A percentile compares a stretch with the other conserved stretches of the same genome.
These are phyloP conservation scores for Penicillium taxi DNA, from an alignment of 495 filamentous ascomycete species.

Conservation along the genomic window DNA sequence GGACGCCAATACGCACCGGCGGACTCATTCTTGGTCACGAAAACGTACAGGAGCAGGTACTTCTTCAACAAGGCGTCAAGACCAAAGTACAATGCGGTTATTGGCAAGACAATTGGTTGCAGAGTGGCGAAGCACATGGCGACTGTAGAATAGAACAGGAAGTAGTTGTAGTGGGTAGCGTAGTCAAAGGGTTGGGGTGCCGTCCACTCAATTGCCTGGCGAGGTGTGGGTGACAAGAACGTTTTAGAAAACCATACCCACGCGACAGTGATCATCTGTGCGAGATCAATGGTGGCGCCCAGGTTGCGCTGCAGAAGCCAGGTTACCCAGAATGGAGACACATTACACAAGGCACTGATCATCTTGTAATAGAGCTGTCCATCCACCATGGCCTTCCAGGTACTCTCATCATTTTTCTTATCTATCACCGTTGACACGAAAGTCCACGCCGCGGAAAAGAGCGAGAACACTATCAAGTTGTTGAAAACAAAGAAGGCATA, in stretches of 20 bases:
- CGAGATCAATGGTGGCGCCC: conserved; percentile 81
- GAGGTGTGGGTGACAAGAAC: conserved; percentile 79
- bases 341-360: conserved; percentile 61
- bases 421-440: conserved; percentile 61
- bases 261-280: conserved; percentile 69
- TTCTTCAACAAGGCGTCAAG: conserved; percentile 89
- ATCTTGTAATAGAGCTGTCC: conserved; percentile 52
- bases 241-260: conserved; percentile 77
- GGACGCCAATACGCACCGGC: conserved; percentile 90
- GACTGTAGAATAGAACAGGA: conserved; percentile 88
- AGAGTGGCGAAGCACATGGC: conserved; percentile 77
- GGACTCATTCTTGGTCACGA: conserved; percentile 92
- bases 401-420: conserved; percentile 40
- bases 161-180: conserved; percentile 91
- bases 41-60: conserved; percentile 89
- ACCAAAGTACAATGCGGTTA: conserved; percentile 82
- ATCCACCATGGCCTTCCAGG: conserved; percentile 61
- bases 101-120: conserved; percentile 84
- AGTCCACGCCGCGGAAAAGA: conserved; percentile 73
- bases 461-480: conserved; percentile 86
- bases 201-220: conserved; percentile 87
- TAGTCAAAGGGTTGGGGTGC: conserved; percentile 92
- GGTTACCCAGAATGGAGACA: conserved; percentile 89
- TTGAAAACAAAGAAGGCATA: conserved; percentile 98
- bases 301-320: conserved; percentile 90